Percentiles rank a stretch among this genome's conserved stretches.
Evolutionary conservation across 441 rosid genomes (phyloP).

Genomic region (Bruguiera hainesii): DNA sequence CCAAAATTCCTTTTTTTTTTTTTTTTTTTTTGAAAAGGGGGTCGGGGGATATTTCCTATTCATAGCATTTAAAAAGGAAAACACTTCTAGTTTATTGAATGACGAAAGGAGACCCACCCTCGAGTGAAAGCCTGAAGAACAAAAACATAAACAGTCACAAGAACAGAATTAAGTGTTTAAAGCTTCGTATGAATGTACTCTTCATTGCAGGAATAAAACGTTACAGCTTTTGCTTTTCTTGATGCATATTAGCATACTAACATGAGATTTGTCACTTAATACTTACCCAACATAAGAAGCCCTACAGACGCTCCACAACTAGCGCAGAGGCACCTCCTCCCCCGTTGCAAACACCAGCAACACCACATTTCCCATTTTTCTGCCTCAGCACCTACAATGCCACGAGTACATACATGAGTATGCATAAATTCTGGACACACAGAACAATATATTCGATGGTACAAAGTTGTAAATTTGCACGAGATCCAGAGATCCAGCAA

Average conservation of each 20-base stretch:
- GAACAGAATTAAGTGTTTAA: neutral
- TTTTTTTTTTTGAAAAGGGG: neutral
- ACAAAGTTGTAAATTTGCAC: neutral
- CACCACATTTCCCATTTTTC: constrained; percentile 77
- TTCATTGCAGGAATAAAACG: too few relatives aligned
- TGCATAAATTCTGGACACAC: neutral
- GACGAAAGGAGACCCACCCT: neutral
- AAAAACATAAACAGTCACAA: constrained; percentile 17
- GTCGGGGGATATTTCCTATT: neutral
- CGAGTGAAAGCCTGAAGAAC: neutral
- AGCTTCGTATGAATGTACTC: too few relatives aligned
- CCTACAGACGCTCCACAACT: constrained; percentile 89
- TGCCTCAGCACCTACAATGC: constrained; percentile 69
- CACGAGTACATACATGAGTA: neutral
- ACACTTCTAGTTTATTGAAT: constrained; percentile 14
- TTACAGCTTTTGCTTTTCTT: too few relatives aligned
- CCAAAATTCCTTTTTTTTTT: neutral
- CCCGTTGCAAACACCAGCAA: constrained; percentile 86
- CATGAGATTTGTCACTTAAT: constrained; percentile 1
- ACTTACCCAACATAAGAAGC: constrained; percentile 25
- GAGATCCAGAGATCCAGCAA: neutral
- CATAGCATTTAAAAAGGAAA: neutral
- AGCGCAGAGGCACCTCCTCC: constrained; percentile 98
- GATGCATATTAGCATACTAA: too few relatives aligned
- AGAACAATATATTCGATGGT: neutral